A percentile compares a stretch with the other conserved stretches of the same genome.
phyloP scores from a whole-genome alignment of 768 basidiomycete genomes.

The Lactarius evosmus region DNA sequence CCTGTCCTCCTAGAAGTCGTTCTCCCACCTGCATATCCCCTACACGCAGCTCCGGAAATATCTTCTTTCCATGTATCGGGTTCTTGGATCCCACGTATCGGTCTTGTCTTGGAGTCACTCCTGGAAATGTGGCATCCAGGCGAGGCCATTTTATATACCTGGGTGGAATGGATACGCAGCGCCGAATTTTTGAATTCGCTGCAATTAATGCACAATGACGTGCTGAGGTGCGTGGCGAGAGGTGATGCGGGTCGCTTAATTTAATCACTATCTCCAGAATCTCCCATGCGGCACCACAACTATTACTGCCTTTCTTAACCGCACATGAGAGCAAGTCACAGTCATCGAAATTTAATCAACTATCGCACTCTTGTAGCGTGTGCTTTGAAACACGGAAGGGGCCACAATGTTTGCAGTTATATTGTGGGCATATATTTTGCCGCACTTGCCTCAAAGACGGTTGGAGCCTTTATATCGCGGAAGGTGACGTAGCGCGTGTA shows the following conservation, averaged over 20 bases:
- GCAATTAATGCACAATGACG: slow-evolving; percentile 34
- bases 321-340: slow-evolving; percentile 48
- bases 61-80: slow-evolving; percentile 53
- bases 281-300: slow-evolving; percentile 52
- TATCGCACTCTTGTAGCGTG: slow-evolving; percentile 69
- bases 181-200: slow-evolving; percentile 58
- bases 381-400: slow-evolving; percentile 77
- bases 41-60: slow-evolving; percentile 50
- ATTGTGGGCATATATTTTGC: slow-evolving; percentile 81
- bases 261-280: slow-evolving; percentile 39
- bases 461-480: slow-evolving; percentile 77
- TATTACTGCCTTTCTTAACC: slow-evolving; percentile 48
- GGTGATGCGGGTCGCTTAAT: neutral
- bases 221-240: slow-evolving; percentile 9
- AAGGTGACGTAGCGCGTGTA: slow-evolving; percentile 74
- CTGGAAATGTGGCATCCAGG: slow-evolving; percentile 59
- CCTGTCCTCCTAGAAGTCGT: slow-evolving; percentile 56
- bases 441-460: slow-evolving; percentile 74
- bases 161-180: slow-evolving; percentile 68
- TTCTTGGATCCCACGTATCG: slow-evolving; percentile 52
- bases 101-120: slow-evolving; percentile 42
- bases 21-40: slow-evolving; percentile 56
- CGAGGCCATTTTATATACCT: slow-evolving; percentile 60
- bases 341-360: slow-evolving; percentile 54
- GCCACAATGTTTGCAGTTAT: slow-evolving; percentile 63